Evolutionary conservation across 164 flowering plant genomes (phyloP), one percentile per base, ranked within the genome.

Genomic region (Vitis rupestris): DNA sequence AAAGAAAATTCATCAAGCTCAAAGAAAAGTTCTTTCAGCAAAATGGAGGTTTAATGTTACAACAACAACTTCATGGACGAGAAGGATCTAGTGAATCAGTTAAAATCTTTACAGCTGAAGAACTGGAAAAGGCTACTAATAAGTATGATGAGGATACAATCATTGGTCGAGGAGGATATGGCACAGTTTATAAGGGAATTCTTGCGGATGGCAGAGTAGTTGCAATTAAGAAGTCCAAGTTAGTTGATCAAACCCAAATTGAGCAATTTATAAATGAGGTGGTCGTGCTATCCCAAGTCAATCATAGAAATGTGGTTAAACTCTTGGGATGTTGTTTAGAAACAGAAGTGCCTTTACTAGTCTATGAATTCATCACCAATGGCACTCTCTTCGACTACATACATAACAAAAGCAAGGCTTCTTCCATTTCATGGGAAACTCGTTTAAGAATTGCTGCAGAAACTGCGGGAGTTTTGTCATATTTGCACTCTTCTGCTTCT

Each of bases 241-340:
- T 23, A 23, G 27, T 23, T 23, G 27, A 23, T 23, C 27, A 23
- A 23, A 23, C 27, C 27, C 27, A 23, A 23, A 23, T 23, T 23
- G 27, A 23, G 27, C 27, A 23, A 23, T 23, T 23, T 23, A 59
- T 74, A 5, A 74, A 74, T 17, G 76, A 74, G 49, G 64, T 74
- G 57, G n/a, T 74, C 10, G 64, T 74, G 6, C 76, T 74, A 1
- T 63, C 76, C 2, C 72, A 74, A 57, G 30, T 74, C 30, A 74
- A 74, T 70, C 72, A 74, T 15, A 61, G 66, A 9, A 67, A 73
- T 44, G 76, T 73, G 48, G 76, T 73, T 4, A 75, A 51, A 50
- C 64, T 75, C 8, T 54, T 75, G 12, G 78, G 78, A 1, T 75
- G 71, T 51, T 75, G 78, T 53, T 62, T 75, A 50, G 78, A 75